Percentiles rank a stretch among this genome's conserved stretches.
These are phyloP conservation scores for Macrolepiota dolichaula DNA, from an alignment of 768 basidiomycete species.

Conservation along the genomic window DNA sequence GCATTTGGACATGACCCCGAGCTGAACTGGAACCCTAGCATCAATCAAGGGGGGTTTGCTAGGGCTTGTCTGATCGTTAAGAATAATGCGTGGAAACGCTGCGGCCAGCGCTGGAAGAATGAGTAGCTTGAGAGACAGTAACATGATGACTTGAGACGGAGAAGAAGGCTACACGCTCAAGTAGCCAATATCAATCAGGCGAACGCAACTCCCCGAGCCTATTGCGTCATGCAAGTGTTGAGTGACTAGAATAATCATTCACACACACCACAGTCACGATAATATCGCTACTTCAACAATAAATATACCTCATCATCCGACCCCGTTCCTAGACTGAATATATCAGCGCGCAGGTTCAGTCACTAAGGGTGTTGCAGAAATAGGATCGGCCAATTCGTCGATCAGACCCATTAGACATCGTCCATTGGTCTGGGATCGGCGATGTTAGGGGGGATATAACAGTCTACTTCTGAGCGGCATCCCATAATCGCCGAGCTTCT, in stretches of 20 bases:
- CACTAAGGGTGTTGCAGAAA: neutral
- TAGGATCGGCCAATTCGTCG: neutral
- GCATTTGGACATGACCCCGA: slow-evolving; percentile 57
- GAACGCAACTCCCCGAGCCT: slow-evolving; percentile 1
- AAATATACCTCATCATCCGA: neutral
- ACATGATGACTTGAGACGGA: slow-evolving; percentile 8
- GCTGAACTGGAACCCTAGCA: slow-evolving; percentile 43
- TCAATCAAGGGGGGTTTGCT: slow-evolving; percentile 14
- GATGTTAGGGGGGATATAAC: neutral
- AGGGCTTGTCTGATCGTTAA: slow-evolving; percentile 12
- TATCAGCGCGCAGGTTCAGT: neutral
- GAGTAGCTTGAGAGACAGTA: slow-evolving; percentile 2
- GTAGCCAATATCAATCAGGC: neutral
- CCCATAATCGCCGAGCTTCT: slow-evolving; percentile 42
- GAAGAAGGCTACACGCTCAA: neutral
- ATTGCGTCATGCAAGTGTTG: slow-evolving; percentile 25
- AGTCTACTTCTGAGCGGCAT: slow-evolving; percentile 20
- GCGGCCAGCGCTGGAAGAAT: slow-evolving; percentile 2
- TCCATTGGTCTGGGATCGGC: neutral
- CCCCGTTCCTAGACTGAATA: neutral
- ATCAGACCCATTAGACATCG: neutral
- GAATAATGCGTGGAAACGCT: slow-evolving; percentile 9
- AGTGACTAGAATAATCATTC: neutral
- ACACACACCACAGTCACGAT: neutral
- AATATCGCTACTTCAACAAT: neutral